Conservation (phyloP, 2,329 filamentous ascomycete species). For the Coniochaeta hoffmannii region DNA sequence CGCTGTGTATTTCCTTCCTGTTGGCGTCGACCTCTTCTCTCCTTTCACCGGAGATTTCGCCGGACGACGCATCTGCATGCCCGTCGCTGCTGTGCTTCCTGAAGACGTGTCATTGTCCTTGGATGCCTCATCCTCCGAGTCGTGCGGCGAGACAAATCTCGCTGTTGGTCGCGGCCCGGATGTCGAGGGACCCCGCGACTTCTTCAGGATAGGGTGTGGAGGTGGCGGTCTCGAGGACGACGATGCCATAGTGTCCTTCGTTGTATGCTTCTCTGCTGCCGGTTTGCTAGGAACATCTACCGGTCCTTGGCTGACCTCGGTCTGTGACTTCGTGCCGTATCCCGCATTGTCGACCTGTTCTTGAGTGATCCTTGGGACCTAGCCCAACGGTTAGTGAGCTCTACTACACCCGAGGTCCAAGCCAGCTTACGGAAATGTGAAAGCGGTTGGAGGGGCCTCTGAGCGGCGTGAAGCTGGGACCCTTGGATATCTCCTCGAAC, state of each 20-base stretch:
- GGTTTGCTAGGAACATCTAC: slow-evolving; percentile 7
- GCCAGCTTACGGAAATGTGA: slow-evolving; percentile 38
- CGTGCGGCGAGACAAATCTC: slow-evolving; percentile 50
- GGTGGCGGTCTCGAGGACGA: slow-evolving; percentile 41
- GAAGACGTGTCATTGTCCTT: slow-evolving; percentile 30
- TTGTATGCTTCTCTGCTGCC: slow-evolving; percentile 16
- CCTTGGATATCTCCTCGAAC: slow-evolving; percentile 51
- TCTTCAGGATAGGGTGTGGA: slow-evolving; percentile 53
- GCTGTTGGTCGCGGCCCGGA: slow-evolving; percentile 51
- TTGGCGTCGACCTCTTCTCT: slow-evolving; percentile 13
- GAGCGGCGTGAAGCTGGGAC: slow-evolving; percentile 49
- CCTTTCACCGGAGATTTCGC: slow-evolving; percentile 14
- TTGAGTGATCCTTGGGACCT: background rate
- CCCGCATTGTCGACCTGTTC: background rate
- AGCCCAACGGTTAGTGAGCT: background rate
- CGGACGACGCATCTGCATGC: slow-evolving; percentile 13
- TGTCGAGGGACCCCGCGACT: slow-evolving; percentile 44
- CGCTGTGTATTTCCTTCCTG: slow-evolving; percentile 32
- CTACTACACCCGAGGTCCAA: background rate
- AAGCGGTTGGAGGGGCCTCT: slow-evolving; percentile 45
- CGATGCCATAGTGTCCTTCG: slow-evolving; percentile 12
- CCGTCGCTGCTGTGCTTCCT: slow-evolving; percentile 26
- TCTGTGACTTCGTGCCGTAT: background rate
- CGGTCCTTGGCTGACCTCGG: background rate
- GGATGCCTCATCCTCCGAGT: slow-evolving; percentile 35